Evolutionary conservation across 768 basidiomycete species (phyloP).

Genomic region (Leccinum rimulosum): DNA sequence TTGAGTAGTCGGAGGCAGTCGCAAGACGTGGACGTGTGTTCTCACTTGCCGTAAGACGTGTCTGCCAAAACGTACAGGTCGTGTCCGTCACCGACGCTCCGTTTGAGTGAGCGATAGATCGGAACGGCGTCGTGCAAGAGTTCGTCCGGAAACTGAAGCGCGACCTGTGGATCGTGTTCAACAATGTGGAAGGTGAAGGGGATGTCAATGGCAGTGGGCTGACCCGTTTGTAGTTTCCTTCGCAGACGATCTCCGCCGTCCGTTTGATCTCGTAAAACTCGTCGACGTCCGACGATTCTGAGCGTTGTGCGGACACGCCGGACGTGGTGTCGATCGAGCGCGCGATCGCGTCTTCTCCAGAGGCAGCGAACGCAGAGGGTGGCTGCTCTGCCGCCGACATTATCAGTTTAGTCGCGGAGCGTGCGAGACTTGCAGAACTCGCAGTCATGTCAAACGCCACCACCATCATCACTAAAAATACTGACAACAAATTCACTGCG

Average conservation of each 20-base stretch:
- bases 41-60: slow-evolving; percentile 93
- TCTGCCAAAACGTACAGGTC: slow-evolving; percentile 94
- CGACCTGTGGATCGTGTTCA: slow-evolving; percentile 49
- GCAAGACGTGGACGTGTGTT: background rate
- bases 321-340: slow-evolving; percentile 49
- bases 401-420: background rate
- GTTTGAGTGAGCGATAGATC: slow-evolving; percentile 69
- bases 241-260: slow-evolving; percentile 58
- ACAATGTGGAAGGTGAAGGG: background rate
- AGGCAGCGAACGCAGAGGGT: slow-evolving; percentile 44
- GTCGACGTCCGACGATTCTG: slow-evolving; percentile 42
- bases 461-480: background rate
- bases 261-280: slow-evolving; percentile 74
- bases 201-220: slow-evolving; percentile 20
- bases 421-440: background rate
- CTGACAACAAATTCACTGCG: background rate
- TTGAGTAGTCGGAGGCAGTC: slow-evolving; percentile 1
- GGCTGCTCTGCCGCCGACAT: slow-evolving; percentile 15
- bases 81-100: slow-evolving; percentile 37
- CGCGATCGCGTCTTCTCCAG: slow-evolving; percentile 63
- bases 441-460: background rate
- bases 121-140: slow-evolving; percentile 83
- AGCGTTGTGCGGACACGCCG: slow-evolving; percentile 35
- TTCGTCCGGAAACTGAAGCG: slow-evolving; percentile 95
- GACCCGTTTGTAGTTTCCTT: slow-evolving; percentile 70